Conservation (phyloP, 768 basidiomycete species). For the Pleurotus salmoneostramineus region DNA sequence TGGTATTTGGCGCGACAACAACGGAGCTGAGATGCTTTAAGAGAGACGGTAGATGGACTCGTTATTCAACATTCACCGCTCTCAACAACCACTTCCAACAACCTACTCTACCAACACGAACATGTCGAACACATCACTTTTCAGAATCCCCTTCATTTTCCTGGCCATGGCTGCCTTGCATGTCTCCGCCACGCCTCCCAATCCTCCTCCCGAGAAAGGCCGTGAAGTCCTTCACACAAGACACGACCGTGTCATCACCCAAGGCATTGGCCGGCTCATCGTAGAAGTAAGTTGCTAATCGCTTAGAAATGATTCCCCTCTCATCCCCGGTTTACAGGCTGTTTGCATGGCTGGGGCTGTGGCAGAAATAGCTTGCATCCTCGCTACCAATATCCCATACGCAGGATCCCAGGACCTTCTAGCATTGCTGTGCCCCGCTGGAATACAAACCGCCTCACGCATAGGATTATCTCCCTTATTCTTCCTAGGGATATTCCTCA, state of each 20-base stretch:
- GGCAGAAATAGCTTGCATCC: conserved; percentile 32
- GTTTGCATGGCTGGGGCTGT: conserved; percentile 34
- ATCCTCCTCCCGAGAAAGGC: conserved; percentile 30
- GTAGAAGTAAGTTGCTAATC: conserved; percentile 29
- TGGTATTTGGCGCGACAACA: neutral
- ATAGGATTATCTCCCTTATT: conserved; percentile 27
- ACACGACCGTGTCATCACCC: conserved; percentile 32
- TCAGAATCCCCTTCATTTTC: conserved; percentile 40
- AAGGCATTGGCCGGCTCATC: conserved; percentile 24
- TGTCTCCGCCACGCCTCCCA: conserved; percentile 41
- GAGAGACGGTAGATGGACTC: conserved; percentile 13
- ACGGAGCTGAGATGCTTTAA: neutral
- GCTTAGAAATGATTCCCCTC: neutral
- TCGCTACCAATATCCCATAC: conserved; percentile 23
- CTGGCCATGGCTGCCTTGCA: conserved; percentile 40
- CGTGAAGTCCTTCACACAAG: conserved; percentile 29
- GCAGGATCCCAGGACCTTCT: conserved; percentile 19
- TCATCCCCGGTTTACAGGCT: conserved; percentile 17
- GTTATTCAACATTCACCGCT: neutral
- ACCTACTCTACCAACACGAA: neutral
- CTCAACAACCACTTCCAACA: neutral
- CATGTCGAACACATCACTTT: conserved; percentile 20
- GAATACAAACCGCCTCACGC: conserved; percentile 13
- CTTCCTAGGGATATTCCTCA: conserved; percentile 34
- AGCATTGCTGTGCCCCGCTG: conserved; percentile 17